phyloP scores from a whole-genome alignment of 495 filamentous ascomycete species.

The Daldinia bambusicola region DNA sequence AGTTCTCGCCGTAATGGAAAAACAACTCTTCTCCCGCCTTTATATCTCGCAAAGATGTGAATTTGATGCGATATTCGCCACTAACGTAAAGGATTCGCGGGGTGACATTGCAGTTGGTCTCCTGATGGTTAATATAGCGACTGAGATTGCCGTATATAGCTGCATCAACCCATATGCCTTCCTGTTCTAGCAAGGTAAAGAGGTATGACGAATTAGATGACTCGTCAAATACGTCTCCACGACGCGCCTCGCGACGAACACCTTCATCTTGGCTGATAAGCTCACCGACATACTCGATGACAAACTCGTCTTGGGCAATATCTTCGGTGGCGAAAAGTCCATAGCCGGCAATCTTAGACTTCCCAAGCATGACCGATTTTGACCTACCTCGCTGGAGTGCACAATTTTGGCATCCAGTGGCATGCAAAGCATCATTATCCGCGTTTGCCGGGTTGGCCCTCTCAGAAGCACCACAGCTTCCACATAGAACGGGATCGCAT shows the following conservation, averaged over 20 bases:
- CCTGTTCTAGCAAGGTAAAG: slow-evolving; percentile 69
- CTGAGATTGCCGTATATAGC: slow-evolving; percentile 65
- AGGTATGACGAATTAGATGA: slow-evolving; percentile 69
- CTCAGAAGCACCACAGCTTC: slow-evolving; percentile 69
- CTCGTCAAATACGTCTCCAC: slow-evolving; percentile 72
- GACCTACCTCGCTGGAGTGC: slow-evolving; percentile 68
- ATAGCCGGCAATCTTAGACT: slow-evolving; percentile 69
- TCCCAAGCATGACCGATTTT: slow-evolving; percentile 69
- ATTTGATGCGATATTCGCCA: slow-evolving; percentile 72
- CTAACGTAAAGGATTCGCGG: slow-evolving; percentile 72
- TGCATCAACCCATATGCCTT: slow-evolving; percentile 62
- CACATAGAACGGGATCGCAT: slow-evolving; percentile 76
- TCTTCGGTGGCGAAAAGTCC: slow-evolving; percentile 73
- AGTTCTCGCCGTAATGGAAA: slow-evolving; percentile 72
- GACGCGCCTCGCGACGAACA: slow-evolving; percentile 62
- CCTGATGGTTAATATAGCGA: slow-evolving; percentile 76
- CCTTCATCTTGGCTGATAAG: slow-evolving; percentile 71
- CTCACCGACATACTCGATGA: slow-evolving; percentile 80
- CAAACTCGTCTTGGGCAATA: slow-evolving; percentile 66
- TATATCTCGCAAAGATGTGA: slow-evolving; percentile 68
- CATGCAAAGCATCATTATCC: slow-evolving; percentile 61
- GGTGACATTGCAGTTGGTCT: slow-evolving; percentile 61
- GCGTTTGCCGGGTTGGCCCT: slow-evolving; percentile 69
- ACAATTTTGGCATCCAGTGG: slow-evolving; percentile 69
- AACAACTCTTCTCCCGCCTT: slow-evolving; percentile 73